These are phyloP conservation scores for Eucalyptus brandiana DNA, from an alignment of 345 rosid species.

Conservation along the genomic window DNA sequence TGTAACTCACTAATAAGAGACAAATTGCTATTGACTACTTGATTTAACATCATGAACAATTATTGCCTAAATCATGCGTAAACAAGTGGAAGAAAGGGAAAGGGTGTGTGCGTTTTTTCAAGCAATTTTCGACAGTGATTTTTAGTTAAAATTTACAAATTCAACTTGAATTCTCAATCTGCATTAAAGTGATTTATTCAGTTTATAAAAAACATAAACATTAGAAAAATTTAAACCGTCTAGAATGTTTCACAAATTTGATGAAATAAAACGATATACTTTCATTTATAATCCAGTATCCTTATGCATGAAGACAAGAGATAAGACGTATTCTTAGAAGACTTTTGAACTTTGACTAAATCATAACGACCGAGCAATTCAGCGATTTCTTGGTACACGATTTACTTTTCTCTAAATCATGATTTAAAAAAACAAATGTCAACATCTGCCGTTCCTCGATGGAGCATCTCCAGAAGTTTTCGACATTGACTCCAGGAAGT, in stretches of 20 bases:
- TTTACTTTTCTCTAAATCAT: not conserved
- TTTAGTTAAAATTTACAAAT: accelerated
- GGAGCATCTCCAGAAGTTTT: not conserved
- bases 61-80: not conserved
- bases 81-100: not conserved
- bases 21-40: not conserved
- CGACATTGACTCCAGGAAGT: not conserved
- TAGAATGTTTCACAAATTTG: not conserved
- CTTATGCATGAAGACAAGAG: not conserved
- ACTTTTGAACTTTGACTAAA: not conserved
- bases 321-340: not conserved
- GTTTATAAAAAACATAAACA: not conserved
- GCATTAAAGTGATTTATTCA: not conserved
- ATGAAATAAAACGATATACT: not conserved
- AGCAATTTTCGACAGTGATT: accelerated
- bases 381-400: not conserved
- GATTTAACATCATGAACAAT: not conserved
- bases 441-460: not conserved
- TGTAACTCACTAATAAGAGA: not conserved
- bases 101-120: accelerated
- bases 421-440: not conserved
- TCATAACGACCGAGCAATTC: not conserved
- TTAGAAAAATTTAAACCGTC: not conserved
- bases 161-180: accelerated
- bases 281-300: not conserved